Base-by-base conservation (phyloP, 2,329 filamentous ascomycete genomes). In the Xylariaceae sp. region DNA sequence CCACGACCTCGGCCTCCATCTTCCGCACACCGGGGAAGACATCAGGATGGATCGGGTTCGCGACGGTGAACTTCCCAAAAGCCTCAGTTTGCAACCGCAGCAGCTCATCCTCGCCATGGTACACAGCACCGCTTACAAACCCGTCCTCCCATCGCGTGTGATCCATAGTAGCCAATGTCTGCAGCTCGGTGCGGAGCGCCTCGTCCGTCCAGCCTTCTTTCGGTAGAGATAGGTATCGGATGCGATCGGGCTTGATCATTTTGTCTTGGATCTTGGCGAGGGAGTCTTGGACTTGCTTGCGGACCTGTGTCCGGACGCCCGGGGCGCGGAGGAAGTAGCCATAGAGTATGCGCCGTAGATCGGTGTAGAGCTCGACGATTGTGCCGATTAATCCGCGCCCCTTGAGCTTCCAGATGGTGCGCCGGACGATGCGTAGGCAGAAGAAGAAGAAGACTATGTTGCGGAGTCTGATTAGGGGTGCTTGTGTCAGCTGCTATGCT, bases 141-240 rank as follows among this genome's bases (percentile, higher is more conserved):
- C 94, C 94, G 70, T 97, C 93, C 73, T 99, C 94, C 94, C 94
- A 99, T 59, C 88, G 83, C 2, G 92, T 96, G 72, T 97, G 94
- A 64, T 97, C 87, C 88, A 99, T 89, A 45, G 80, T 84, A 14
- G 87, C 85, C 60, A 99, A 77, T 60, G 84, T 82, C 54, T 86
- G 82, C 56, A 99, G 80, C 76, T 97, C 93, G 54, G 83, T 82
- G 61, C 85, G 83, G 40, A 99, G 81, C 57, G 86, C 83, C 16
- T 97, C 91, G 40, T 86, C 79, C 22, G 82, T 79, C 86, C 92
- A 89, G 68, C 92, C 93, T 66, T 93, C 84, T 68, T 87, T 87
- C 5, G 94, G 94, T 14, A 99, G 78, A 6, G 80, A 78, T 22
- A 90, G 77, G 71, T 94, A 88, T 58, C 88, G 83, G 50, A 83